phyloP scores from a whole-genome alignment of 2,329 filamentous ascomycete species.

The Alternaria triticina region DNA sequence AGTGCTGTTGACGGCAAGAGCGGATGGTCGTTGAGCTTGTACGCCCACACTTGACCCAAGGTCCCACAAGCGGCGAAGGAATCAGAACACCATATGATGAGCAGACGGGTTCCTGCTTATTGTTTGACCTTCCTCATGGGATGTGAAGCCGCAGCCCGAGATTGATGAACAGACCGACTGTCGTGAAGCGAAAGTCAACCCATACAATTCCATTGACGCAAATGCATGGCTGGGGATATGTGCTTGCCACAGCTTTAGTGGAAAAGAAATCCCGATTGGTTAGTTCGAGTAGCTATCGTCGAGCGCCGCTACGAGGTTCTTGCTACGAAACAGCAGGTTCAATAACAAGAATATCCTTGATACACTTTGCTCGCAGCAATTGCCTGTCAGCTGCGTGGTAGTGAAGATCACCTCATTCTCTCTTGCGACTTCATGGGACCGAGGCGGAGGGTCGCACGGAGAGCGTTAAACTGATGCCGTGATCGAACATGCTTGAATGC shows the following conservation, averaged over 20 bases:
- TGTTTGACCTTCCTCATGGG: conserved; percentile 1
- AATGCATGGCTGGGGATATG: background rate
- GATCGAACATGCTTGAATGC: background rate
- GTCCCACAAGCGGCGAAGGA: conserved; percentile 4
- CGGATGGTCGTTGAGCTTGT: conserved; percentile 18
- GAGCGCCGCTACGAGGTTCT: background rate
- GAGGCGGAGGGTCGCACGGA: background rate
- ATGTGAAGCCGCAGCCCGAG: background rate
- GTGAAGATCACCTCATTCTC: background rate
- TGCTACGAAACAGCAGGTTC: background rate
- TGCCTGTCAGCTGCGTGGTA: background rate
- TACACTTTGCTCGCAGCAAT: background rate
- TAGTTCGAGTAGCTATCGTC: background rate
- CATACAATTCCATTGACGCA: background rate
- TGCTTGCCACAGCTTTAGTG: background rate
- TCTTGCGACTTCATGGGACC: background rate
- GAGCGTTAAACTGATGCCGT: background rate
- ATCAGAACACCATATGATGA: conserved; percentile 10
- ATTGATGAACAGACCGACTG: background rate
- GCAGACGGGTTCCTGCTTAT: conserved; percentile 26
- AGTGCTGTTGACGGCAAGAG: background rate
- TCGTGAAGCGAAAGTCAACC: conserved; percentile 7
- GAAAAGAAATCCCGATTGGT: background rate
- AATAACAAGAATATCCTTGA: background rate
- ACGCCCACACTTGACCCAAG: conserved; percentile 19